Percentiles rank a stretch among this genome's conserved stretches.
phyloP scores from a whole-genome alignment of 2,329 filamentous ascomycete genomes.

The Fusarium musae region DNA sequence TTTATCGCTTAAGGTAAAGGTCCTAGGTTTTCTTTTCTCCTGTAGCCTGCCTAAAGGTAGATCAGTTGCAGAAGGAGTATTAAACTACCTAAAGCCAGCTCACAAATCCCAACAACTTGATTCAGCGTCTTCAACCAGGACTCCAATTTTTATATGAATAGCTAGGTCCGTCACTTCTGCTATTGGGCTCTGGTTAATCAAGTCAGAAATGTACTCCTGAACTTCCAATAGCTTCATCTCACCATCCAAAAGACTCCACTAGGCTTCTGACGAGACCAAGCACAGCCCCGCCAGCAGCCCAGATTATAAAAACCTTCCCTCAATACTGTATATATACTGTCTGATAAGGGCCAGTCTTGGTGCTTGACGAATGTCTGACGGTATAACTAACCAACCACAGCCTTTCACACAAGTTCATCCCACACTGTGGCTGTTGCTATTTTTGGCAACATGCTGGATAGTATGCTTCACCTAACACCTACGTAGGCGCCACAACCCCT shows the following conservation, averaged over 20 bases:
- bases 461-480: neutral
- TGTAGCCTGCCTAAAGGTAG: neutral
- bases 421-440: conserved; percentile 21
- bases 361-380: neutral
- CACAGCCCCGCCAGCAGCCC: conserved; percentile 19
- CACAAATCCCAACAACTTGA: neutral
- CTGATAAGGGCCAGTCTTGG: neutral
- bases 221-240: conserved; percentile 4
- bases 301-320: neutral
- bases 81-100: neutral
- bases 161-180: too few relatives aligned
- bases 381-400: conserved; percentile 13
- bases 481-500: conserved; percentile 23
- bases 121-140: neutral
- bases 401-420: neutral
- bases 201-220: neutral
- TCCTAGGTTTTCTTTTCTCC: too few relatives aligned
- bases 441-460: neutral
- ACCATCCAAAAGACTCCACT: neutral
- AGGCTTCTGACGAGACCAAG: neutral
- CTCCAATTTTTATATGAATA: neutral
- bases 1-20: too few relatives aligned
- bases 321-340: conserved; percentile 26
- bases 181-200: neutral
- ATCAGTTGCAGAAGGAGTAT: conserved; percentile 16